Conservation (phyloP, 2,329 filamentous ascomycete species). For the Trichoderma endophyticum region DNA sequence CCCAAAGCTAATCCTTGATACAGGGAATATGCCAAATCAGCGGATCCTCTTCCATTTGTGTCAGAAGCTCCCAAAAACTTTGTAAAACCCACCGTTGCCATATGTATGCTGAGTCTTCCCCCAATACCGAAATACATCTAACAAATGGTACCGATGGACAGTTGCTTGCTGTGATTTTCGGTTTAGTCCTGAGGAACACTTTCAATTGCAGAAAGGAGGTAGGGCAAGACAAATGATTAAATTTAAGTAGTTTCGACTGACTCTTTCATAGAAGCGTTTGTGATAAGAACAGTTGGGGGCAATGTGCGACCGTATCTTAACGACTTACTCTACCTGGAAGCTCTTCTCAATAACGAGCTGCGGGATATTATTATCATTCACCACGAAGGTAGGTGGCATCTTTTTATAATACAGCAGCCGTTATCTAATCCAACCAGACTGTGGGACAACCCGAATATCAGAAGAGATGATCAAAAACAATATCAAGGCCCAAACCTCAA, state of each 20-base stretch:
- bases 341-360: not conserved
- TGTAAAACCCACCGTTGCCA: not conserved
- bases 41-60: not conserved
- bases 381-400: not conserved
- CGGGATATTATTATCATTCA: not conserved
- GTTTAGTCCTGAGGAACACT: not conserved
- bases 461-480: not conserved
- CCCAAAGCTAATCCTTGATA: not conserved
- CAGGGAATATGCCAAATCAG: not conserved
- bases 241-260: not conserved
- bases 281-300: not conserved
- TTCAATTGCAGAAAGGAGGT: not conserved
- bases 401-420: not conserved
- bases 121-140: not conserved
- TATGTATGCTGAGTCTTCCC: not conserved
- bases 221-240: not conserved
- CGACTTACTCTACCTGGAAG: not conserved
- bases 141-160: not conserved
- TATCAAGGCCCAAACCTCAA: not conserved
- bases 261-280: not conserved
- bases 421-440: not conserved
- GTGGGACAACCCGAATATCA: not conserved
- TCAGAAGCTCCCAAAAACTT: not conserved
- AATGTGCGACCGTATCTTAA: not conserved
- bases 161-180: not conserved